Conservation (phyloP, 202 grass and related monocot species). For the Panicum virgatum region DNA sequence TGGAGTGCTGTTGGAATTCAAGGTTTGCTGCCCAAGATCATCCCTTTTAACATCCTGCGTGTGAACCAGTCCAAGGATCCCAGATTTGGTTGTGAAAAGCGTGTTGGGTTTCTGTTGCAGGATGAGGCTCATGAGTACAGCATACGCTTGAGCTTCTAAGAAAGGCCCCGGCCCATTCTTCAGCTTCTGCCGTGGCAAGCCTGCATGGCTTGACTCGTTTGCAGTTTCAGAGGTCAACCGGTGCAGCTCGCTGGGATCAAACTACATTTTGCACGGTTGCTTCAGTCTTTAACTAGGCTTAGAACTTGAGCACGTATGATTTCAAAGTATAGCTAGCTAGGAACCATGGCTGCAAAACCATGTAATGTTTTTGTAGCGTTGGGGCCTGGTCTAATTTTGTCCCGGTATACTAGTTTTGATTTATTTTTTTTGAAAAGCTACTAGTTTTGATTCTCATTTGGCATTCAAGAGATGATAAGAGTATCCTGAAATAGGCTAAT, state of each 20-base stretch:
- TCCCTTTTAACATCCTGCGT: neutral
- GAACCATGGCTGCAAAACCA: neutral
- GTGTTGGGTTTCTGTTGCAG: conserved; percentile 32
- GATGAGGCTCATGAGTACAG: conserved; percentile 59
- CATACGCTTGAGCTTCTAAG: conserved; percentile 54
- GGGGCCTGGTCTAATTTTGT: too few species aligned
- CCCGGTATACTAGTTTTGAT: too few species aligned
- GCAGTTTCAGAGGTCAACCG: neutral
- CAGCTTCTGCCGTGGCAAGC: conserved; percentile 52
- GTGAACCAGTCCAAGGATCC: neutral
- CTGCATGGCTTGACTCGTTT: conserved; percentile 46
- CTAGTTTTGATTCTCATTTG: too few species aligned
- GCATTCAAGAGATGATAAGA: too few species aligned
- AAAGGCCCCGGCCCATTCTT: conserved; percentile 47
- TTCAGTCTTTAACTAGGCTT: neutral
- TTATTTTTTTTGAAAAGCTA: too few species aligned
- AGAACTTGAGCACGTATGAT: neutral
- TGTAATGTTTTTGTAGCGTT: neutral
- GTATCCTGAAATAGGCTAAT: too few species aligned
- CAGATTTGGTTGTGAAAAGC: neutral
- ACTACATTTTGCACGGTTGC: neutral
- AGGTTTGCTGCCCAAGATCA: conserved; percentile 41
- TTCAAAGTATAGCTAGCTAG: too few species aligned
- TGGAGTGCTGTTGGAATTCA: conserved; percentile 80
- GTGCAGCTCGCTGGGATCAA: neutral